These are phyloP conservation scores for Nemania diffusa DNA, from an alignment of 2,329 filamentous ascomycete genomes.

Conservation along the genomic window DNA sequence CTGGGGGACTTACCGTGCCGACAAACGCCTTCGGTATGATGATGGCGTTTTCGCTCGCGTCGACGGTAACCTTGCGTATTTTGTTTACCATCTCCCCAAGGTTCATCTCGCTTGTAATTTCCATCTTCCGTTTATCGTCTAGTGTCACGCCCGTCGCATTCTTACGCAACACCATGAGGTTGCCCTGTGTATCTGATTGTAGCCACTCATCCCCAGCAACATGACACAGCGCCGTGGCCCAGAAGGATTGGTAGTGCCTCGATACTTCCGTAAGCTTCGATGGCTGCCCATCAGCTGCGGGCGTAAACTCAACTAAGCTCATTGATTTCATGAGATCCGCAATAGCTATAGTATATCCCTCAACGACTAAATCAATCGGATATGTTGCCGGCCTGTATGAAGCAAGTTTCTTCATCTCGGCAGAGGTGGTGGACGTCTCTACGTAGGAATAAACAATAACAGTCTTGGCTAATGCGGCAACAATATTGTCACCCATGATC, in stretches of 20 bases:
- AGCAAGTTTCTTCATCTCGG: slow-evolving; percentile 74
- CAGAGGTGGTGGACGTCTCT: slow-evolving; percentile 65
- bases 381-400: slow-evolving; percentile 85
- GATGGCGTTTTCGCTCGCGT: slow-evolving; percentile 70
- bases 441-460: slow-evolving; percentile 69
- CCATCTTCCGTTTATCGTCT: slow-evolving; percentile 76
- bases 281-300: slow-evolving; percentile 64
- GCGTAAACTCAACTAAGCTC: slow-evolving; percentile 77
- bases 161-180: slow-evolving; percentile 81
- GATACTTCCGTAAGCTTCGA: slow-evolving; percentile 77
- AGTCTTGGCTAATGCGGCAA: slow-evolving; percentile 90
- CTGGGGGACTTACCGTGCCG: slow-evolving; percentile 74
- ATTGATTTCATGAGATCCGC: slow-evolving; percentile 95
- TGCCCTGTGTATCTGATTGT: slow-evolving; percentile 86
- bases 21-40: slow-evolving; percentile 87
- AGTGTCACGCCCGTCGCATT: slow-evolving; percentile 78
- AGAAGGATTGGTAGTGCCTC: slow-evolving; percentile 82
- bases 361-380: slow-evolving; percentile 82
- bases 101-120: slow-evolving; percentile 82
- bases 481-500: slow-evolving; percentile 79
- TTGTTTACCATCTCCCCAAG: slow-evolving; percentile 94
- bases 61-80: slow-evolving; percentile 79
- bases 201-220: slow-evolving; percentile 81
- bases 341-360: slow-evolving; percentile 80
- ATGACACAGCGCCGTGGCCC: slow-evolving; percentile 81